Conservation (phyloP, 192 early-diverging fungal genomes). For the Backusella mclennaniae region DNA sequence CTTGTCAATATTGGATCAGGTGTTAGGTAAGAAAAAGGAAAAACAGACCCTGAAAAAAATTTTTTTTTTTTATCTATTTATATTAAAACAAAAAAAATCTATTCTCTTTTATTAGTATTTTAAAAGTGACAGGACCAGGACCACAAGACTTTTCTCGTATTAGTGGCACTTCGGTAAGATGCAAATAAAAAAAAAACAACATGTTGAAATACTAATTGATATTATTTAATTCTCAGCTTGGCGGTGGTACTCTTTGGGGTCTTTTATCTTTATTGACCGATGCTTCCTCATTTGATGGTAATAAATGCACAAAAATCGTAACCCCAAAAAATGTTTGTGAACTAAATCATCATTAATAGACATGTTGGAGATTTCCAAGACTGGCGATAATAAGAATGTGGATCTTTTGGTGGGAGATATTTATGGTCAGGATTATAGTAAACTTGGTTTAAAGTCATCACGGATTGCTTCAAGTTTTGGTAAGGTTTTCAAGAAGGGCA, state of each 20-base stretch:
- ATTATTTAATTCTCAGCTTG: slow-evolving; percentile 50
- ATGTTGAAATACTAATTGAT: neutral
- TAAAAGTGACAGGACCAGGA: slow-evolving; percentile 89
- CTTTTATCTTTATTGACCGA: slow-evolving; percentile 87
- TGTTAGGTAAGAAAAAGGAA: slow-evolving; percentile 45
- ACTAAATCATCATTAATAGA: slow-evolving; percentile 30
- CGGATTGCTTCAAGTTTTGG: slow-evolving; percentile 95
- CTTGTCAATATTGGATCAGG: slow-evolving; percentile 99
- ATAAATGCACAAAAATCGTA: neutral
- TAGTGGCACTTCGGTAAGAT: slow-evolving; percentile 70
- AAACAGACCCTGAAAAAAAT: neutral
- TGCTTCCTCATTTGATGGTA: slow-evolving; percentile 85
- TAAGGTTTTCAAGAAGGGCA: slow-evolving; percentile 88
- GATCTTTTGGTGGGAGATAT: slow-evolving; percentile 96
- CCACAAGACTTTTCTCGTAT: slow-evolving; percentile 85
- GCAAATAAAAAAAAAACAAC: neutral
- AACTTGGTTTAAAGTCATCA: slow-evolving; percentile 91
- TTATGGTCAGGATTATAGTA: slow-evolving; percentile 86
- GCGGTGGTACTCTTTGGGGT: slow-evolving; percentile 97
- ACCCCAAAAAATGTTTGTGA: neutral
- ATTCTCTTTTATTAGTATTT: slow-evolving; percentile 51
- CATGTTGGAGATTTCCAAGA: slow-evolving; percentile 83
- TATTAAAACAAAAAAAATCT: neutral
- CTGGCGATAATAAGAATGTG: slow-evolving; percentile 90
- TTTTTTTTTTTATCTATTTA: neutral